Conservation (phyloP, 1,139 yeast genomes). For the Saccharomyces pastorianus region DNA sequence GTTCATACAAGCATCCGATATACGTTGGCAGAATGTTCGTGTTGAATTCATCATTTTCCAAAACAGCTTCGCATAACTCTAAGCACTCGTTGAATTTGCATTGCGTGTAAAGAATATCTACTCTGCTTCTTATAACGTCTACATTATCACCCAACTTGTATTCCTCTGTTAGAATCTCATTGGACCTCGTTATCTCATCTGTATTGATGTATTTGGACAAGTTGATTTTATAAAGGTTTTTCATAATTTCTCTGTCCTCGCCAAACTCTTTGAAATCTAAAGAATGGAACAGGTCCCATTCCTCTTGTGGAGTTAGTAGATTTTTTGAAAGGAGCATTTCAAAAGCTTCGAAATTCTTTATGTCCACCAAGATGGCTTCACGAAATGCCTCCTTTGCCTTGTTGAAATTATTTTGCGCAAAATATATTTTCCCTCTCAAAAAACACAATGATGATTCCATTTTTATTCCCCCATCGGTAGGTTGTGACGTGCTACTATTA, state of each 20-base stretch:
- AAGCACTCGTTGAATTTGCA: conserved; percentile 76
- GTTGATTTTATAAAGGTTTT: conserved; percentile 64
- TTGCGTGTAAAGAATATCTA: conserved; percentile 66
- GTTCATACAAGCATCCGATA: conserved; percentile 76
- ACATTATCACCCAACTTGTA: conserved; percentile 60
- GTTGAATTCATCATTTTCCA: conserved; percentile 61
- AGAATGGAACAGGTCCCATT: conserved; percentile 67
- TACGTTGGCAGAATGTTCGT: conserved; percentile 71
- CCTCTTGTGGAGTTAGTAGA: conserved; percentile 75
- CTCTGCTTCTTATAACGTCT: conserved; percentile 61
- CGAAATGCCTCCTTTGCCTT: conserved; percentile 80
- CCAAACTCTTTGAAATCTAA: conserved; percentile 64
- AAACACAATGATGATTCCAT: conserved; percentile 84
- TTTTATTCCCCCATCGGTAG: conserved; percentile 64
- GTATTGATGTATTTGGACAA: conserved; percentile 66
- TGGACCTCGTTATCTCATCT: conserved; percentile 57
- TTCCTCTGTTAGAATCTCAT: conserved; percentile 56
- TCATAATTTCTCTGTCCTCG: conserved; percentile 73
- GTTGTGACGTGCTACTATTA: conserved; percentile 9
- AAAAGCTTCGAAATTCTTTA: conserved; percentile 89
- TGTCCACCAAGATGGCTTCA: conserved; percentile 83
- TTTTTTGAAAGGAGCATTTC: conserved; percentile 67
- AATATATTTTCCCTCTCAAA: conserved; percentile 74
- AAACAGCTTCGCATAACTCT: conserved; percentile 57
- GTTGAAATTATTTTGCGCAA: conserved; percentile 78